A percentile compares a stretch with the other conserved stretches of the same genome.
Evolutionary conservation across 257 asterid species (phyloP).

Genomic region (Paraleonurus japonicus): DNA sequence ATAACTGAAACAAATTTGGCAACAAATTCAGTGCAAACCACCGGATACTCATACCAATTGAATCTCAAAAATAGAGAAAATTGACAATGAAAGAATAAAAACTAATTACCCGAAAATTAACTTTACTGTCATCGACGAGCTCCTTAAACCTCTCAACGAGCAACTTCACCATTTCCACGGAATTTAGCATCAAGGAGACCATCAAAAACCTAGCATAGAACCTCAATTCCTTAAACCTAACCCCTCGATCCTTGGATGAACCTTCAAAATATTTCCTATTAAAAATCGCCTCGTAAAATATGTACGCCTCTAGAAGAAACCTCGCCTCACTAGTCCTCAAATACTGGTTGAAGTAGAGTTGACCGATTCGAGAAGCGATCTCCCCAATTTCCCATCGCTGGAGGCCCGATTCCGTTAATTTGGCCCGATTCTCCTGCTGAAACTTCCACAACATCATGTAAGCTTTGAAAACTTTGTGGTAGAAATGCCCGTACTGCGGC

Average conservation of each 20-base stretch:
- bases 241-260: conserved; percentile 67
- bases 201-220: conserved; percentile 88
- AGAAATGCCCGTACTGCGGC: conserved; percentile 55
- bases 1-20: not conserved
- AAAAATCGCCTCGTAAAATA: conserved; percentile 91
- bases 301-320: conserved; percentile 81
- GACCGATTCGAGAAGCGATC: conserved; percentile 98
- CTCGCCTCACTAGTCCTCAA: conserved; percentile 91
- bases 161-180: conserved; percentile 70
- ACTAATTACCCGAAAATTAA: conserved; percentile 69
- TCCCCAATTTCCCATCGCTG: conserved; percentile 98
- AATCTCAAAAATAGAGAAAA: conserved; percentile 17
- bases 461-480: conserved; percentile 83
- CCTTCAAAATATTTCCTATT: conserved; percentile 78
- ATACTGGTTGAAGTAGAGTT: conserved; percentile 85
- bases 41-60: conserved; percentile 2
- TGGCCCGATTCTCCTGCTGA: conserved; percentile 84
- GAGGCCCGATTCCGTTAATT: conserved; percentile 67
- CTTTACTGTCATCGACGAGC: conserved; percentile 78
- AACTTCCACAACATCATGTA: conserved; percentile 86
- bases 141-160: conserved; percentile 70
- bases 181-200: conserved; percentile 79
- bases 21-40: not conserved
- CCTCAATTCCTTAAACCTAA: conserved; percentile 93
- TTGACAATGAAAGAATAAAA: not conserved